Evolutionary conservation across 169 alveolate species (phyloP).

Genomic region (Cryptosporidium meleagridis): DNA sequence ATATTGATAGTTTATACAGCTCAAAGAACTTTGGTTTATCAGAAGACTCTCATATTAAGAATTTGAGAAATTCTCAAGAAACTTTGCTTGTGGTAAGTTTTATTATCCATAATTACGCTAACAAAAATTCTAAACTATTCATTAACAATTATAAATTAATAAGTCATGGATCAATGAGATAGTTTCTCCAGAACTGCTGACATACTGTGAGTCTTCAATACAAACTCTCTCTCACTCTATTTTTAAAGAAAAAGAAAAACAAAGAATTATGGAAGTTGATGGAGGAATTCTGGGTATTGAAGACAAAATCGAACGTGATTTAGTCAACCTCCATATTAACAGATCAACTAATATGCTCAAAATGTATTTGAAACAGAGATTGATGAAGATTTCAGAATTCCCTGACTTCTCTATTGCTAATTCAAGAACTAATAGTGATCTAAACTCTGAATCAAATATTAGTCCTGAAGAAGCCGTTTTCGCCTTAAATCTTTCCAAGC

Average conservation of each 20-base stretch:
- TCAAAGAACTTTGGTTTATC: conserved; percentile 20
- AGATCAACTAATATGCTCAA: conserved; percentile 42
- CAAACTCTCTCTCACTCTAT: conserved; percentile 21
- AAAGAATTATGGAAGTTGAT: background rate
- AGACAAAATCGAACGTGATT: conserved; percentile 36
- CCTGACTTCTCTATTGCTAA: conserved; percentile 66
- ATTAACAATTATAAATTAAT: background rate
- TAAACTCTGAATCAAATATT: background rate
- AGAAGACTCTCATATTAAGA: background rate
- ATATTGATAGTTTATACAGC: conserved; percentile 24
- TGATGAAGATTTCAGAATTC: conserved; percentile 54
- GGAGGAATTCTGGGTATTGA: background rate
- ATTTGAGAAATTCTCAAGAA: conserved; percentile 13
- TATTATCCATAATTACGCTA: background rate
- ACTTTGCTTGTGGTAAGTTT: conserved; percentile 44
- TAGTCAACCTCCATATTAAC: conserved; percentile 1
- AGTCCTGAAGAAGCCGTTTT: conserved; percentile 52
- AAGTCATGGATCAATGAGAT: conserved; percentile 58
- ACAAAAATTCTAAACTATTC: too few relatives aligned
- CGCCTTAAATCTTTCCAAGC: conserved; percentile 44
- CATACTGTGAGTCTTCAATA: conserved; percentile 25
- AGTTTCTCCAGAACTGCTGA: conserved; percentile 47
- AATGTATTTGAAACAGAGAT: conserved; percentile 64
- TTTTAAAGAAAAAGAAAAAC: conserved; percentile 25
- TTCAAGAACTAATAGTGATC: conserved; percentile 9